Evolutionary conservation across 179 eudicot genomes (phyloP), one percentile per base, ranked within the genome.

Genomic region (Corrigiola litoralis): DNA sequence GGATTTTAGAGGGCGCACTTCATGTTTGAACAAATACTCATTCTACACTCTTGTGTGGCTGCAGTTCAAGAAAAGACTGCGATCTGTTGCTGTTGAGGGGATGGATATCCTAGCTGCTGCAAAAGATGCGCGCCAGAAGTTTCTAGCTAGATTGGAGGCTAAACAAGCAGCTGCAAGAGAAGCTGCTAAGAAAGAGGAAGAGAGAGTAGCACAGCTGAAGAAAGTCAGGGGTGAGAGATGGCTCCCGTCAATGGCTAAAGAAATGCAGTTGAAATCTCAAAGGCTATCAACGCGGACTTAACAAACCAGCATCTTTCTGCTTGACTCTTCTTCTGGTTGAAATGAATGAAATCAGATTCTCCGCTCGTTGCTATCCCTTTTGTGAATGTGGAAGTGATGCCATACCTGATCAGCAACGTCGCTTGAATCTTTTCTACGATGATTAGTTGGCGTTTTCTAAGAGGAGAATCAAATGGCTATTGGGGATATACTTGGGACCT

Each of bases 221-320:
- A 90, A 72, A 65, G 72, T 84, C 45, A 78, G 95, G 61, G 98
- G 98, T 18, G 98, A 92, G 72, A 82, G 81, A 78, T 92, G 98
- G 98, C 80, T 92, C 54, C 98, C 95, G 51, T 79, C 89, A 44
- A 71, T 89, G 49, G 88, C 92, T 44, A 80, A 75, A 78, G 76
- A 85, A 12, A 82, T 70, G 90, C 74, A 68, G 72, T 23, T 37
- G 53, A 81, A 74, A 36, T 54, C 44, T 31, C 40, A 16, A n/a
- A 61, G 53, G 14, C 45, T 50, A 31, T 61, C 58, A 60, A 57
- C 50, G 6, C 33, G 63, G 40, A 49, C 40, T 18, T 25, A 13
- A 59, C 31, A 29, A 25, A 36, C 14, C n/a, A 17, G 4, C 24
- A 21, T 25, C 29, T 27, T 52, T 38, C 27, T 5, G 7, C 20